Conservation (phyloP, 352 stramenopile genomes). For the Phytophthora macrochlamydospora region DNA sequence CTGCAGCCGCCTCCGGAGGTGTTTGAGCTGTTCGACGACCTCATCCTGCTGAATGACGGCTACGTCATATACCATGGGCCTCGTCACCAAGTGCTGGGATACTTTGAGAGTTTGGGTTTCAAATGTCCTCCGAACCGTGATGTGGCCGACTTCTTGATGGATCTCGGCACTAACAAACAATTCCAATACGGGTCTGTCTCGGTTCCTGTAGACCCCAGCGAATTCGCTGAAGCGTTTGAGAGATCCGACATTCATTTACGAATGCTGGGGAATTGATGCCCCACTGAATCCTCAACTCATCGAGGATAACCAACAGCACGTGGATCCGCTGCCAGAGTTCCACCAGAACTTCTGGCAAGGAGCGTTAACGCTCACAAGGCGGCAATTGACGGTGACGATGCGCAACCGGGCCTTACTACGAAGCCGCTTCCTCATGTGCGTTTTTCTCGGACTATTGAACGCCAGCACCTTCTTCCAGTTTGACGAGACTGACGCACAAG, state of each 20-base stretch:
- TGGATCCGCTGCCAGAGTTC: conserved; percentile 29
- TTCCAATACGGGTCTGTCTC: not conserved
- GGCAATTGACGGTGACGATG: conserved; percentile 44
- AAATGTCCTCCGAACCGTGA: conserved; percentile 7
- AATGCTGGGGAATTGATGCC: conserved; percentile 22
- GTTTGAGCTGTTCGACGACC: conserved; percentile 27
- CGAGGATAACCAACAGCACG: conserved; percentile 34
- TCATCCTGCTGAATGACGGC: conserved; percentile 18
- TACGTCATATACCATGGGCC: conserved; percentile 29
- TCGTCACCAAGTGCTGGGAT: conserved; percentile 5
- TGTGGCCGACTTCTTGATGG: conserved; percentile 24
- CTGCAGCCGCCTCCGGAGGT: conserved; percentile 28
- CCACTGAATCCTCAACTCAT: conserved; percentile 45
- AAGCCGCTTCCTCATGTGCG: not conserved
- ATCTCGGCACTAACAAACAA: conserved; percentile 17
- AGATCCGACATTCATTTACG: conserved; percentile 1
- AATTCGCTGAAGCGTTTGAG: not conserved
- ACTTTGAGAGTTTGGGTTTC: conserved; percentile 26
- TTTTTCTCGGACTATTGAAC: conserved; percentile 20
- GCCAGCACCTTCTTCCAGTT: conserved; percentile 24
- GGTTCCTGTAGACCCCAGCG: not conserved
- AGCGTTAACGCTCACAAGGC: conserved; percentile 5
- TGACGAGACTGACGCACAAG: conserved; percentile 11
- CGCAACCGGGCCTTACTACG: conserved; percentile 22
- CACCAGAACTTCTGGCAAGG: conserved; percentile 13